Evolutionary conservation across 2,329 filamentous ascomycete species (phyloP), one percentile per base, ranked within the genome.

Genomic region (Apiospora pterosperma): DNA sequence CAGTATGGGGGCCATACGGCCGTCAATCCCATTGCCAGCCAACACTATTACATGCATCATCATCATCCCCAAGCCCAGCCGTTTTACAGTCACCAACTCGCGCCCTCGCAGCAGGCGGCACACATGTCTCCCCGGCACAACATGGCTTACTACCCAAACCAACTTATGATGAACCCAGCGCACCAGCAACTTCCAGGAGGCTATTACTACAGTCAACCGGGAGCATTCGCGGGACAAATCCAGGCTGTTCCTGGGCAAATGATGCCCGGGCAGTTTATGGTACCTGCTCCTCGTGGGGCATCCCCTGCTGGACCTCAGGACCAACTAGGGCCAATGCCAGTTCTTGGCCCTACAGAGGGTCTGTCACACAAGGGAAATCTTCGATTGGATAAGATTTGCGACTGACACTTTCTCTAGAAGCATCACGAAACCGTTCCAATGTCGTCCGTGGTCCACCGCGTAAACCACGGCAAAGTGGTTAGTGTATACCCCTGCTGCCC

Each of bases 401-500:
- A 34, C 48, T 55, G 28, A 55, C 36, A 25, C 59, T 64, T 58
- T 36, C 39, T 6, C 61, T 52, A 79, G 77, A 69, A 64, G 71
- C 74, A 5, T 69, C 71, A 55, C 73, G 75, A 23, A 71, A 69
- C 61, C 76, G 75, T 62, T 78, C 78, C 34, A 80, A 77, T 16
- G 73, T 82, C 48, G 83, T 85, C 31, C 80, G 84, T 64, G 84
- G 84, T 1, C 84, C 84, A 1, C 84, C 84, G 2, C 77, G 84
- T 66, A 86, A 87, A 67, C 84, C 87, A 65, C 82, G 84, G 66
- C 87, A 89, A 74, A 89, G 84, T 73, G 87, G 87, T 89, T 77
- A 77, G 84, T 73, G 58, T 23, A 25, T 36, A 19, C 11, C 48
- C 31, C 58, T 31, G 66, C 64, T 67, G 63, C 64, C 8, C 34